phyloP scores from a whole-genome alignment of 768 basidiomycete genomes.

The Amanita jacksonii region DNA sequence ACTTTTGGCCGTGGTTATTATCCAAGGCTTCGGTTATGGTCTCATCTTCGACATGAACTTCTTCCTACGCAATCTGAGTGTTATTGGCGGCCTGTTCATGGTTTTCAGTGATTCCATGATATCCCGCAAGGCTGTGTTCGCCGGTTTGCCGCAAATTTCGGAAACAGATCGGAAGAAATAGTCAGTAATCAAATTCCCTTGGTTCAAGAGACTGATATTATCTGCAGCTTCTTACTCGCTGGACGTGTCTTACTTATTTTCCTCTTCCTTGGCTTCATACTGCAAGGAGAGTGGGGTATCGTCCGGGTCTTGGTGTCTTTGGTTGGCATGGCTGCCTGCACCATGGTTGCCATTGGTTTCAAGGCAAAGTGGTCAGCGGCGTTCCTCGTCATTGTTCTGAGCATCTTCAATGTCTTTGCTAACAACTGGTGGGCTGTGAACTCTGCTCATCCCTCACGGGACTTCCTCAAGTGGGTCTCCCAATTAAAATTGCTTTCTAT shows the following conservation, averaged over 20 bases:
- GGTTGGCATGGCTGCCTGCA: slow-evolving; percentile 83
- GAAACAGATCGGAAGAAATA: slow-evolving; percentile 99
- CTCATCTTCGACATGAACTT: slow-evolving; percentile 99
- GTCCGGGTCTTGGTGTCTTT: slow-evolving; percentile 81
- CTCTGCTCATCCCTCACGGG: slow-evolving; percentile 86
- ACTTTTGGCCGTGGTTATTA: slow-evolving; percentile 82
- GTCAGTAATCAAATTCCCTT: slow-evolving; percentile 35
- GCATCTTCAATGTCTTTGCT: slow-evolving; percentile 93
- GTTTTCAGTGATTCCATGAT: slow-evolving; percentile 96
- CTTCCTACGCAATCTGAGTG: slow-evolving; percentile 97
- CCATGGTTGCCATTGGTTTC: slow-evolving; percentile 97
- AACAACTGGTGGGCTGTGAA: slow-evolving; percentile 99
- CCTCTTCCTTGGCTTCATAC: slow-evolving; percentile 96
- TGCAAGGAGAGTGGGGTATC: slow-evolving; percentile 89
- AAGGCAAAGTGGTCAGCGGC: slow-evolving; percentile 98
- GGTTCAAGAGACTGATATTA: not conserved
- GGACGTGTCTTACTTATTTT: slow-evolving; percentile 97
- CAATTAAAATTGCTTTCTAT: not conserved
- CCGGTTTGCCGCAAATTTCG: slow-evolving; percentile 80
- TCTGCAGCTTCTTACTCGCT: slow-evolving; percentile 82
- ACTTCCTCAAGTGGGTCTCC: slow-evolving; percentile 85
- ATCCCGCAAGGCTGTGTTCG: slow-evolving; percentile 79
- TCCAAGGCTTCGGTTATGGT: slow-evolving; percentile 97
- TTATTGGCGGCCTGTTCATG: slow-evolving; percentile 98
- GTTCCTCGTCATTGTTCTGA: slow-evolving; percentile 88